Base-by-base conservation (phyloP, 306 rosid genomes). In the Boehmeria nivea region DNA sequence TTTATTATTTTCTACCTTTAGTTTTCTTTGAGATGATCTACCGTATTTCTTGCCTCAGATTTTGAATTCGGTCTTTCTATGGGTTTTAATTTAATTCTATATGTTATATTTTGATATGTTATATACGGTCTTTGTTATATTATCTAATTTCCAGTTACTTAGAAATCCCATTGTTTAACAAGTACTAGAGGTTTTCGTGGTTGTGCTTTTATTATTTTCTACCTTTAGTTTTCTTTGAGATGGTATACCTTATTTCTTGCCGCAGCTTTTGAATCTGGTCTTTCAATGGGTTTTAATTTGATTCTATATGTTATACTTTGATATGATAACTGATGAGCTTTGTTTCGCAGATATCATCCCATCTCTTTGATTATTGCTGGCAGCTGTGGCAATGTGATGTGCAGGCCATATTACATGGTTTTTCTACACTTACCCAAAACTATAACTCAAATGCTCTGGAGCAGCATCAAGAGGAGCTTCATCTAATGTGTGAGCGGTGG, bases 281-380 rank as follows among this genome's bases (percentile, higher is more conserved):
- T 4, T 31, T 31, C 36, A 10, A 31, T 31, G 36, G 36, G 12
- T 8, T 19, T 9, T 10, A 12, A 8, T 62, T 10, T 37, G 13
- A 2, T 52, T 63, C 51, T 8, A 12, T 2, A 27, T 19, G 15
- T 40, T 24, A 7, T 51, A 21, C 24, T 24, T 51, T 3, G 4
- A 11, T 56, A 6, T 33, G 36, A 25, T 54, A 66, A 54, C 57
- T 61, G 45, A 51, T 59, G 38, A 40, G 43, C 52, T 42, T 74
- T 42, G 47, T 76, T 72, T 78, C 68, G 81, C 94, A 90, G 98
- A 90, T 90, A 80, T 86, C 98, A 17, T 72, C 83, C 65, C 91
- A 79, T 54, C 79, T 90, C 80, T 87, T 90, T 82, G 94, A 87
- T 71, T 87, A 78, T 70, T 76, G 91, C 76, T 90, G 98, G 98